phyloP scores from a whole-genome alignment of 495 filamentous ascomycete genomes.

The Lasiosphaeris hirsuta region DNA sequence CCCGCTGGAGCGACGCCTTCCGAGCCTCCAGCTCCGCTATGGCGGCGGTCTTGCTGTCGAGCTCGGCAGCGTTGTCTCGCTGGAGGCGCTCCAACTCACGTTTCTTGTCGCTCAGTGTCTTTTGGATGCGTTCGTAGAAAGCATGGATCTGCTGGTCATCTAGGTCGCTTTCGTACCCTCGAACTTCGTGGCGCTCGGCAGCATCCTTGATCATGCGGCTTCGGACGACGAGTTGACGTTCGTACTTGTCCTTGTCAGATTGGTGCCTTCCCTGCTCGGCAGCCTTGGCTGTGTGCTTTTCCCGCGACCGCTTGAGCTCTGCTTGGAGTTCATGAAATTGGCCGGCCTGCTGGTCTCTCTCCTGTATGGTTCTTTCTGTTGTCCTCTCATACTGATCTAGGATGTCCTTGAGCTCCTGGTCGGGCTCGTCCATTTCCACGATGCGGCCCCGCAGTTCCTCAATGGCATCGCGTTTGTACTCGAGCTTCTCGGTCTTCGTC shows the following conservation, averaged over 20 bases:
- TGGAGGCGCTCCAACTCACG: constrained; percentile 69
- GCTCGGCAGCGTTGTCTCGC: constrained; percentile 65
- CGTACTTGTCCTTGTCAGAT: constrained; percentile 82
- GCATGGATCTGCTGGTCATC: constrained; percentile 67
- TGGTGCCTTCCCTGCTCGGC: constrained; percentile 79
- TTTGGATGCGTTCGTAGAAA: constrained; percentile 76
- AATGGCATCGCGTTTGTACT: constrained; percentile 54
- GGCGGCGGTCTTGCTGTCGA: constrained; percentile 59
- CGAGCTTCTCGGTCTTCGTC: constrained; percentile 54
- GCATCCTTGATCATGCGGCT: constrained; percentile 72
- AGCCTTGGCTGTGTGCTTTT: constrained; percentile 64
- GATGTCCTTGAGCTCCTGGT: constrained; percentile 71
- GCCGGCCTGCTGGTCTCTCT: constrained; percentile 58
- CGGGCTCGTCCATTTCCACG: constrained; percentile 70
- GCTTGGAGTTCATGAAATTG: constrained; percentile 61
- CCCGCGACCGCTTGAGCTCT: constrained; percentile 56
- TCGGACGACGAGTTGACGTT: constrained; percentile 68
- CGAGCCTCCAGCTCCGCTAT: constrained; percentile 68
- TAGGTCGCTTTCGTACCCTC: constrained; percentile 76
- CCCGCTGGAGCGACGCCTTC: constrained; percentile 64
- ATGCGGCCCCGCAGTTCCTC: constrained; percentile 66
- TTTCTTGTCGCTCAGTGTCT: constrained; percentile 71
- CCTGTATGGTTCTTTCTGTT: constrained; percentile 58
- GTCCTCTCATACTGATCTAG: constrained; percentile 79
- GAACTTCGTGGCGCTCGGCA: constrained; percentile 74